Conservation (phyloP, 2,329 filamentous ascomycete genomes). For the Ceratocystis harringtonii region DNA sequence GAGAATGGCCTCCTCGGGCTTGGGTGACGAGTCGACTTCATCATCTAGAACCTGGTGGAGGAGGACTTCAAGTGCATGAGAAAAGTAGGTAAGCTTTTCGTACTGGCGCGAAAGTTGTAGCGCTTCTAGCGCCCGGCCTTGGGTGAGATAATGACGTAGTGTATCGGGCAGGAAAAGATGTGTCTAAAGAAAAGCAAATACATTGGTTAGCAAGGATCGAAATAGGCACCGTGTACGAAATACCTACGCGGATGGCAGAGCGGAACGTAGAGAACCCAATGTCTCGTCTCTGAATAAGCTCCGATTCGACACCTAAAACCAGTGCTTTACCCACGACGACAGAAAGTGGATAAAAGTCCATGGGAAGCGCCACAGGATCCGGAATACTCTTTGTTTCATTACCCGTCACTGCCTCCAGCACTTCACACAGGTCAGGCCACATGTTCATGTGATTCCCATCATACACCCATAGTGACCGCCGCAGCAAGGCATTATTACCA, state of each 20-base stretch:
- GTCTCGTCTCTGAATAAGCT: constrained; percentile 84
- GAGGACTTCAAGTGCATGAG: constrained; percentile 81
- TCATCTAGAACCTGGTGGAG: constrained; percentile 89
- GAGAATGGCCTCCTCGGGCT: constrained; percentile 48
- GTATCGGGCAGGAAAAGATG: constrained; percentile 86
- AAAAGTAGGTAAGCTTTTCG: constrained; percentile 75
- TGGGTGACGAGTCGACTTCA: constrained; percentile 62
- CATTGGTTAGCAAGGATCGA: background rate
- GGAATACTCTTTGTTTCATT: constrained; percentile 57
- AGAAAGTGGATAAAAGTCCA: constrained; percentile 94
- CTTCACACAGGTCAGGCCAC: constrained; percentile 79
- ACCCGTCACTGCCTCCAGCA: constrained; percentile 54
- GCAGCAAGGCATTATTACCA: constrained; percentile 30
- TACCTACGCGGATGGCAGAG: constrained; percentile 67
- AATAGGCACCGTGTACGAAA: background rate
- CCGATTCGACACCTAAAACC: constrained; percentile 77
- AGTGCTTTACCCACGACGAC: constrained; percentile 80
- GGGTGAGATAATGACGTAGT: constrained; percentile 60
- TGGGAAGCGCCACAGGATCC: constrained; percentile 56
- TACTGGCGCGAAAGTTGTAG: constrained; percentile 73
- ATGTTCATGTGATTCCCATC: constrained; percentile 73
- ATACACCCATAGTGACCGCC: constrained; percentile 89
- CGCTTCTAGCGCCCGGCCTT: constrained; percentile 65
- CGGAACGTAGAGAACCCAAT: constrained; percentile 81
- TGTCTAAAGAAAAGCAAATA: constrained; percentile 38